Base-by-base conservation (phyloP, 2,329 filamentous ascomycete genomes). In the Calonectria pseudoreteaudii region DNA sequence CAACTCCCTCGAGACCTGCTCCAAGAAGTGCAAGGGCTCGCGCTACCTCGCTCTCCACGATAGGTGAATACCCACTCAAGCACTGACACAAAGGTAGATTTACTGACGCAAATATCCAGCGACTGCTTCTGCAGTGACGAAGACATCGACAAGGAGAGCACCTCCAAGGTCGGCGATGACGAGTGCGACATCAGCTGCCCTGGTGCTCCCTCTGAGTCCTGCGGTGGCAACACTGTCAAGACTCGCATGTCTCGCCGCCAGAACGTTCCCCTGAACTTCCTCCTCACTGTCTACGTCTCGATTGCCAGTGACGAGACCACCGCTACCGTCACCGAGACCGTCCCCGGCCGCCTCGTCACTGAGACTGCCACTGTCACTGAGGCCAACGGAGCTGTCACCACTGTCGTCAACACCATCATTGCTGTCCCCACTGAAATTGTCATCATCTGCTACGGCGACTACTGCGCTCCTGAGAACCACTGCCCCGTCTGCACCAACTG, bases 371-470 rank as follows among this genome's bases (percentile, higher is more conserved):
- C 82, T 3, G 70, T 75, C 30, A 30, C 31, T 26, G 60, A 64
- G 14, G 65, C 58, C 11, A 31, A 38, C 14, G 71, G 68, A 18
- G 67, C 67, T 18, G 77, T 78, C 62, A 78, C 73, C 49, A 80
- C 77, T 20, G 62, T 74, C 14, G 73, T 76, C 60, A 75, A 76
- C 44, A 81, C 82, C 23, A 50, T 74, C 58, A 81, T 80, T 56
- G 74, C 74, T 5, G 53, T 76, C 52, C 75, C 81, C 50, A 77
- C 76, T 23, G 73, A 73, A 44, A 34, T 77, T 49, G 75, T 78
- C 72, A 79, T 82, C 66, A 74, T 82, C 76, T 80, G 80, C 80
- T 80, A 77, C 73, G 81, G 82, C 30, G 80, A 81, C 74, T 83
- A 74, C 73, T 83, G 81, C 71, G 73, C 74, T 62, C 80, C 74